These are phyloP conservation scores for Clathrus columnatus DNA, from an alignment of 768 basidiomycete species.

Conservation along the genomic window DNA sequence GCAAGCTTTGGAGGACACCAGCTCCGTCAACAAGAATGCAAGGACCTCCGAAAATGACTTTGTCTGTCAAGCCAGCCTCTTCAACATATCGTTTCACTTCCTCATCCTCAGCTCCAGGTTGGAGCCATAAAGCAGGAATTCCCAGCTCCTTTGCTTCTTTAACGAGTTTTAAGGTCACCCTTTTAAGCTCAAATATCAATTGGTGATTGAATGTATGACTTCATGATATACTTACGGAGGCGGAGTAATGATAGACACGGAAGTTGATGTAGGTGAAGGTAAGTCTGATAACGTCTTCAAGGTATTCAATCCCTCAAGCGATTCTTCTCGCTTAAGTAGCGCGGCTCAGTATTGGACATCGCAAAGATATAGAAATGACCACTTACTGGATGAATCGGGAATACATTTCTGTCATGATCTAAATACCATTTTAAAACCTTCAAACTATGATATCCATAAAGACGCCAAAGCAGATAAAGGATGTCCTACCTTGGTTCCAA, in stretches of 20 bases:
- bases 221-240: constrained; percentile 20
- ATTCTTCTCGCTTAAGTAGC: constrained; percentile 48
- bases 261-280: constrained; percentile 51
- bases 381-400: constrained; percentile 67
- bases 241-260: constrained; percentile 72
- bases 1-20: background rate
- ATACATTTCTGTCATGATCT: constrained; percentile 45
- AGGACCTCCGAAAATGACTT: constrained; percentile 74
- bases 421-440: constrained; percentile 78
- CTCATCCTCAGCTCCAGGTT: constrained; percentile 76
- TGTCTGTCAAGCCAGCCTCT: constrained; percentile 51
- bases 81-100: constrained; percentile 56
- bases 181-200: background rate
- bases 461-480: background rate
- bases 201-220: background rate
- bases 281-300: constrained; percentile 49
- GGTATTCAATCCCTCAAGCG: constrained; percentile 58
- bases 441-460: background rate
- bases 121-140: constrained; percentile 81
- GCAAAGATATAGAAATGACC: background rate
- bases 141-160: constrained; percentile 57
- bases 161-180: constrained; percentile 61
- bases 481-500: constrained; percentile 55
- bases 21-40: constrained; percentile 75
- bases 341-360: constrained; percentile 3